Evolutionary conservation across 139 green algal genomes (phyloP).

Genomic region (Pleodorina starrii): DNA sequence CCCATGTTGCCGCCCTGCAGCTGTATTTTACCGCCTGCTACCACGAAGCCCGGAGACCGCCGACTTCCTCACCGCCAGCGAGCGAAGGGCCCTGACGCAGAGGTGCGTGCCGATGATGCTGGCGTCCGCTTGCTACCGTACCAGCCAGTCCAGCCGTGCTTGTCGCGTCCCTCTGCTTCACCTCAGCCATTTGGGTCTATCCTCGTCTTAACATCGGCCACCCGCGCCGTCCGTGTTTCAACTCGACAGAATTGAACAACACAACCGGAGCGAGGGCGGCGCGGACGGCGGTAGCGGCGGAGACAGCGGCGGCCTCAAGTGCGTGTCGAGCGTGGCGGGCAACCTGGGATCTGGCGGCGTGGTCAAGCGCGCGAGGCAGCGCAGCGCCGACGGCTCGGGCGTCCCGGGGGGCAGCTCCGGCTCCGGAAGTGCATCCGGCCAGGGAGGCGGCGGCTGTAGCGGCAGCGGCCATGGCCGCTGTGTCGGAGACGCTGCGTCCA

Average conservation of each 20-base stretch:
- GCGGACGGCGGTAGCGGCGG: neutral
- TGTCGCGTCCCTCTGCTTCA: too few relatives aligned
- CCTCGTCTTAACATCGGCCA: too few relatives aligned
- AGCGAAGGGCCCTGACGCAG: neutral
- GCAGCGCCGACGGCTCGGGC: too few relatives aligned
- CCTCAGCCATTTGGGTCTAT: too few relatives aligned
- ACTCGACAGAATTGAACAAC: neutral
- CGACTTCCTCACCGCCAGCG: neutral
- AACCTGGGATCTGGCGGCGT: neutral
- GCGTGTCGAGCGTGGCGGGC: neutral
- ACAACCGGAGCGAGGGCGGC: neutral
- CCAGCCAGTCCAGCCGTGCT: too few relatives aligned
- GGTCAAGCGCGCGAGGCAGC: neutral
- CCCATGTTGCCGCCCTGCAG: too few relatives aligned
- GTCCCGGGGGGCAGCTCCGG: too few relatives aligned
- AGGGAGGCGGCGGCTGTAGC: neutral
- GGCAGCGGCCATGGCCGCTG: neutral
- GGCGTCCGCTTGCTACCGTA: too few relatives aligned
- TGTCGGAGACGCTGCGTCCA: neutral
- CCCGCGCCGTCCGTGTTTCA: too few relatives aligned
- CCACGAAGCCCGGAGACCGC: slow-evolving; percentile 14
- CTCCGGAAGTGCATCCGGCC: neutral
- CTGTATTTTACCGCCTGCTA: slow-evolving; percentile 3
- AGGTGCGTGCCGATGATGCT: too few relatives aligned
- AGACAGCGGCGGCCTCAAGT: neutral